Conservation (phyloP, 345 rosid species). For the Theobroma cacao region DNA sequence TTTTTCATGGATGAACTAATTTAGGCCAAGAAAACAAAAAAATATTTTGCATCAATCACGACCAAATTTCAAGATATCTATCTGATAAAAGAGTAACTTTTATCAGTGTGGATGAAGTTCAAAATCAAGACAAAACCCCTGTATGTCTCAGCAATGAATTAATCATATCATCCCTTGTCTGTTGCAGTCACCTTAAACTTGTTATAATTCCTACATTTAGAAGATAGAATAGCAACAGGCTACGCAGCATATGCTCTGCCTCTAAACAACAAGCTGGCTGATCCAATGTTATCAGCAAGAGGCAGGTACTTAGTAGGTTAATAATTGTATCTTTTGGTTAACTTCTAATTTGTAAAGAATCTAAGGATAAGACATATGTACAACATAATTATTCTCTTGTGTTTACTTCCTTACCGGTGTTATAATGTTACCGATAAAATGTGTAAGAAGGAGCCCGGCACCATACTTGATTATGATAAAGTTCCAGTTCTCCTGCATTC, state of each 20-base stretch:
- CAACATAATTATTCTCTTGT: background rate
- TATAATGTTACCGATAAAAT: slow-evolving; percentile 27
- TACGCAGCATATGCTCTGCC: background rate
- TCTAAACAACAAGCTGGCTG: background rate
- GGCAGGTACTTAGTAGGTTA: background rate
- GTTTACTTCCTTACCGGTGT: slow-evolving; percentile 30
- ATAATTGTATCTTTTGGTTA: background rate
- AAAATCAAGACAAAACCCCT: background rate
- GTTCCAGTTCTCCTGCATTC: slow-evolving; percentile 48
- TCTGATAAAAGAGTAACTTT: background rate
- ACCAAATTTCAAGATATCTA: background rate
- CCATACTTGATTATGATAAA: slow-evolving; percentile 31
- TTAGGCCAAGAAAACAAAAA: background rate
- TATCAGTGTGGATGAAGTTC: background rate
- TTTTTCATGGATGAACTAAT: background rate
- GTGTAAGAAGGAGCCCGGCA: slow-evolving; percentile 23
- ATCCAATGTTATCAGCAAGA: background rate
- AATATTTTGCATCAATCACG: background rate
- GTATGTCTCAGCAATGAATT: background rate
- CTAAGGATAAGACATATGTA: background rate
- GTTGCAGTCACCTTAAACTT: no score
- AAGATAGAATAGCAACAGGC: no score
- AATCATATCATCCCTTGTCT: no score
- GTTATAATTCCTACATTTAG: no score
- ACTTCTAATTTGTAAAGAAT: background rate